Evolutionary conservation across 805 yeast genomes (phyloP).

Genomic region (Metschnikowia drakensbergensis): DNA sequence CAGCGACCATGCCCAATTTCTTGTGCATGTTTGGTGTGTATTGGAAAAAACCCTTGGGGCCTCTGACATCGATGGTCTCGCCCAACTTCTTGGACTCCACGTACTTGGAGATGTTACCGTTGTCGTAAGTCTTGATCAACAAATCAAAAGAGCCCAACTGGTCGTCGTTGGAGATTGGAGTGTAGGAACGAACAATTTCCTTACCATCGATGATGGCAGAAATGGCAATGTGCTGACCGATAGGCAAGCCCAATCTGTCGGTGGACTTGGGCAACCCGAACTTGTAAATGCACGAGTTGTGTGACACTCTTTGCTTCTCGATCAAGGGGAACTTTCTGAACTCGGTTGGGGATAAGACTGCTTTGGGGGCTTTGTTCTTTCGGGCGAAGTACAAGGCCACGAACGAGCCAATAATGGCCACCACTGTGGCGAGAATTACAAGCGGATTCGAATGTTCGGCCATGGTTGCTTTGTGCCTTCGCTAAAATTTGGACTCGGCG

Average conservation of each 20-base stretch:
- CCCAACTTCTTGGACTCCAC: slow-evolving; percentile 74
- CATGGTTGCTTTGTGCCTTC: slow-evolving; percentile 11
- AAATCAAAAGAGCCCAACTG: slow-evolving; percentile 80
- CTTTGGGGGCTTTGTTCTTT: slow-evolving; percentile 35
- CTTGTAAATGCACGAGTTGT: slow-evolving; percentile 79
- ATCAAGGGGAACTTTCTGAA: slow-evolving; percentile 79
- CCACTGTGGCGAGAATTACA: slow-evolving; percentile 37
- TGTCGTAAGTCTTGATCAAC: slow-evolving; percentile 78
- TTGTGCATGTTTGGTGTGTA: slow-evolving; percentile 76
- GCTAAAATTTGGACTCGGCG: background rate
- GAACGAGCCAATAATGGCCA: slow-evolving; percentile 32
- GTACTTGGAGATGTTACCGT: slow-evolving; percentile 77
- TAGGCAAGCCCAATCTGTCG: slow-evolving; percentile 81
- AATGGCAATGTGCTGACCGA: slow-evolving; percentile 90
- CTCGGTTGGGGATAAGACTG: slow-evolving; percentile 59
- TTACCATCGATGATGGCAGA: slow-evolving; percentile 73
- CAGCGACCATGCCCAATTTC: slow-evolving; percentile 85
- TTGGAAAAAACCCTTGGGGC: slow-evolving; percentile 87
- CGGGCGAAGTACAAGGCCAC: slow-evolving; percentile 33
- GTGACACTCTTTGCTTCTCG: slow-evolving; percentile 69
- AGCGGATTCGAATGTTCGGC: slow-evolving; percentile 40
- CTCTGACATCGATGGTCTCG: slow-evolving; percentile 71
- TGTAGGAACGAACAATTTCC: slow-evolving; percentile 80
- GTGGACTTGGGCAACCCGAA: slow-evolving; percentile 74
- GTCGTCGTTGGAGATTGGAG: slow-evolving; percentile 82